These are phyloP conservation scores for Yarrowia galli DNA, from an alignment of 1,139 yeast genomes.

Conservation along the genomic window DNA sequence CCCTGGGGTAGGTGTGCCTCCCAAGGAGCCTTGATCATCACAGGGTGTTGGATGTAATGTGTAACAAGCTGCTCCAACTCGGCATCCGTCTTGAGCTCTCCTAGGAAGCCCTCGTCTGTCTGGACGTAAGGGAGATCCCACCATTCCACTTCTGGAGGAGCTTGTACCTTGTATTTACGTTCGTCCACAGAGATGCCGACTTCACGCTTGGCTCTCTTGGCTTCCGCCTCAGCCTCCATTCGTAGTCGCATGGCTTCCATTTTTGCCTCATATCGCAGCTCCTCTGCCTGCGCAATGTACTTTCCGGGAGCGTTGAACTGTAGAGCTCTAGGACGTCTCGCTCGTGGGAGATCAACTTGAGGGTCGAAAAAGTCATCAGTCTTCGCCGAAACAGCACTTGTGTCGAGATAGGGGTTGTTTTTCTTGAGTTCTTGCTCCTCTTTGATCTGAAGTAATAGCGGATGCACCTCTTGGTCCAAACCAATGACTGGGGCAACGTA, in stretches of 20 bases:
- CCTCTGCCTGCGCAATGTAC: constrained; percentile 63
- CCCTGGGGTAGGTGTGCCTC: constrained; percentile 56
- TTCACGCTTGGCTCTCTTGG: constrained; percentile 54
- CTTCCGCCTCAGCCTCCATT: constrained; percentile 45
- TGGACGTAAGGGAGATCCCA: constrained; percentile 66
- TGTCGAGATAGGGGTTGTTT: constrained; percentile 16
- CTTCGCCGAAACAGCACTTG: background rate
- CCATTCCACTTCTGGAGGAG: constrained; percentile 77
- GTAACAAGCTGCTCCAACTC: constrained; percentile 60
- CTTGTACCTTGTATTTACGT: constrained; percentile 55
- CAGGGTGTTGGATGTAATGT: constrained; percentile 80
- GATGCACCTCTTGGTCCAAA: constrained; percentile 29
- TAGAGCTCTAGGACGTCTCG: constrained; percentile 53
- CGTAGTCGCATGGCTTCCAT: constrained; percentile 51
- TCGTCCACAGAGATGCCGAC: constrained; percentile 63
- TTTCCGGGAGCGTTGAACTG: constrained; percentile 67
- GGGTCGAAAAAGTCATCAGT: constrained; percentile 28
- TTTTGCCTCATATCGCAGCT: constrained; percentile 55
- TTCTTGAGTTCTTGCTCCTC: constrained; percentile 27
- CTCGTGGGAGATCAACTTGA: constrained; percentile 23
- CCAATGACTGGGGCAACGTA: constrained; percentile 26
- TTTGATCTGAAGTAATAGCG: constrained; percentile 19
- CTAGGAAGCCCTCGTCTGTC: constrained; percentile 47
- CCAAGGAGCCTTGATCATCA: constrained; percentile 67
- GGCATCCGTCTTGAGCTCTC: constrained; percentile 43